A percentile compares a stretch with the other conserved stretches of the same genome.
Evolutionary conservation across 768 basidiomycete species (phyloP).

Genomic region (Leccinum fibrillosum): DNA sequence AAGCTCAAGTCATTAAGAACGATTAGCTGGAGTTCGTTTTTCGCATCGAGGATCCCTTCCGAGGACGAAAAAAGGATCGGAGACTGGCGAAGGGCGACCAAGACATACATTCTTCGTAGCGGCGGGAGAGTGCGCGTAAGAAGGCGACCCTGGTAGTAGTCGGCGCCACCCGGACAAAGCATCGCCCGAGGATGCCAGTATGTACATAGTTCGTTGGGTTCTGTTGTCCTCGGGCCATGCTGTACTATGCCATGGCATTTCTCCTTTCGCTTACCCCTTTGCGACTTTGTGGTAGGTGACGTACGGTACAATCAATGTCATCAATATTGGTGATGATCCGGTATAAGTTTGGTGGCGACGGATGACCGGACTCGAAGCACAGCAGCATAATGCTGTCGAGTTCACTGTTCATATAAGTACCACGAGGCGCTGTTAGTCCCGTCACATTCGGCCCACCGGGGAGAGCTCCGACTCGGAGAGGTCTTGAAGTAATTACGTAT

Average conservation of each 20-base stretch:
- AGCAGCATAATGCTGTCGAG: background rate
- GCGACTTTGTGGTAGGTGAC: background rate
- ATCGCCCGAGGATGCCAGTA: background rate
- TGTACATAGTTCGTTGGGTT: background rate
- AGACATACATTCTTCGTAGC: conserved; percentile 39
- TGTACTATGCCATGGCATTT: background rate
- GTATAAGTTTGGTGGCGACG: background rate
- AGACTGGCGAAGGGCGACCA: conserved; percentile 33
- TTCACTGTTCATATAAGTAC: background rate
- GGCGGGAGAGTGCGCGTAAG: conserved; percentile 42
- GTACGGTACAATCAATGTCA: background rate
- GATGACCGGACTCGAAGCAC: background rate
- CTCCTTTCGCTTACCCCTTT: background rate
- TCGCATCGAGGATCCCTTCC: conserved; percentile 22
- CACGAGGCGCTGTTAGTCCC: background rate
- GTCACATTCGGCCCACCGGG: background rate
- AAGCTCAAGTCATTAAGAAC: conserved; percentile 41
- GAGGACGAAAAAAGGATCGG: conserved; percentile 17
- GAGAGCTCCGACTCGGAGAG: background rate
- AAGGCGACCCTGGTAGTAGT: conserved; percentile 38
- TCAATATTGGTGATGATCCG: background rate
- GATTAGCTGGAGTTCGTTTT: conserved; percentile 54
- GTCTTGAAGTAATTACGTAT: background rate
- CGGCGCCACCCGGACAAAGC: background rate
- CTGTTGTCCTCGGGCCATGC: background rate